phyloP scores from a whole-genome alignment of 495 filamentous ascomycete species.

The Tuber indicum region DNA sequence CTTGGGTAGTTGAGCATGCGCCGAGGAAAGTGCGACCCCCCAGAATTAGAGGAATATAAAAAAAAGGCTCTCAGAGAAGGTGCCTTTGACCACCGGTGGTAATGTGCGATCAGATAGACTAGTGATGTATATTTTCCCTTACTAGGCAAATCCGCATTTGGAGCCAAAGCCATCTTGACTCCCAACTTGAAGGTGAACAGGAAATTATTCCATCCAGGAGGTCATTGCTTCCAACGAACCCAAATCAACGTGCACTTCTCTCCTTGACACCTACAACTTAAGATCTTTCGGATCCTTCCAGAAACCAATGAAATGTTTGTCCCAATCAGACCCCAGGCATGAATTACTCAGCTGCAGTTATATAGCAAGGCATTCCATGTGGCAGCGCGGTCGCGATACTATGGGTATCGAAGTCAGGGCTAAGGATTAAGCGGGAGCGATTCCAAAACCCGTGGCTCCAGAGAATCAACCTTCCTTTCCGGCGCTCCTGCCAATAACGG shows the following conservation, averaged over 20 bases:
- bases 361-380: neutral
- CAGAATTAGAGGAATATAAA: neutral
- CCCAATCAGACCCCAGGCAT: neutral
- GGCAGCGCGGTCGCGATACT: neutral
- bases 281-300: neutral
- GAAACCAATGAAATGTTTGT: neutral
- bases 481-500: neutral
- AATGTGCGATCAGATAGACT: neutral
- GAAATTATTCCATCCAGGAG: neutral
- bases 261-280: too few species aligned
- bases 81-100: neutral
- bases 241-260: neutral
- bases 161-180: neutral
- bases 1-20: neutral
- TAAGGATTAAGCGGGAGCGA: neutral
- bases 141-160: neutral
- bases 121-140: neutral
- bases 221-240: neutral
- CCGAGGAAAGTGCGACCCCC: neutral
- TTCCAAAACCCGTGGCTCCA: neutral
- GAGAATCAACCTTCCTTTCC: neutral
- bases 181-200: neutral
- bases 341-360: neutral
- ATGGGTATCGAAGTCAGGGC: neutral
- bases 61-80: neutral